These are phyloP conservation scores for Lentinula guzmanii DNA, from an alignment of 768 basidiomycete species.

Conservation along the genomic window DNA sequence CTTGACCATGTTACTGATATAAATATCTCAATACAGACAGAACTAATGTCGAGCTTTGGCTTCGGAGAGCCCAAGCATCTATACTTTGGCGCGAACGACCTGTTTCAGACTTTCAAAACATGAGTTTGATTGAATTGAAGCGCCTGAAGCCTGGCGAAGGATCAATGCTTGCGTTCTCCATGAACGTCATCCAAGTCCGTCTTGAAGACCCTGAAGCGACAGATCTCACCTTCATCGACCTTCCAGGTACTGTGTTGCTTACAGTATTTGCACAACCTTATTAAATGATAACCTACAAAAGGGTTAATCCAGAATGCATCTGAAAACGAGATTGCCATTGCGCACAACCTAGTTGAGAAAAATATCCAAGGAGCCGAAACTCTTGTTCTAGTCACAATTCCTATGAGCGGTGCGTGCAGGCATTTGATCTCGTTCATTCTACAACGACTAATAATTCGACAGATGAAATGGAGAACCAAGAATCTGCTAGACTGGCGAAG, in stretches of 20 bases:
- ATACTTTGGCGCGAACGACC: slow-evolving; percentile 38
- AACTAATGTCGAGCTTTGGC: slow-evolving; percentile 39
- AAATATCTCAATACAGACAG: slow-evolving; percentile 27
- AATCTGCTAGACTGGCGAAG: slow-evolving; percentile 30
- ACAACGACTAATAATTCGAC: background rate
- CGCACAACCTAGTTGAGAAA: background rate
- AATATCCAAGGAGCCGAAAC: slow-evolving; percentile 19
- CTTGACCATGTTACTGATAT: background rate
- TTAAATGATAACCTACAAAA: slow-evolving; percentile 1
- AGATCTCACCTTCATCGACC: slow-evolving; percentile 16
- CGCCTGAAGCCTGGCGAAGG: background rate
- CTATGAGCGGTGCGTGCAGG: slow-evolving; percentile 29
- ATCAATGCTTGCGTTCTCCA: slow-evolving; percentile 11
- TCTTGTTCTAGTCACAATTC: slow-evolving; percentile 36
- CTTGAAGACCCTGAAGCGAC: slow-evolving; percentile 10
- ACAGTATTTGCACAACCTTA: background rate
- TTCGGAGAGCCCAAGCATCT: slow-evolving; percentile 57
- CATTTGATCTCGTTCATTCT: background rate
- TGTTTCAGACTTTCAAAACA: slow-evolving; percentile 16
- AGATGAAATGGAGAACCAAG: slow-evolving; percentile 46
- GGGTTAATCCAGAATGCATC: slow-evolving; percentile 34
- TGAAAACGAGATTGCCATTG: background rate
- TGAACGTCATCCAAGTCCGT: slow-evolving; percentile 10
- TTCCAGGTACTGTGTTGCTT: slow-evolving; percentile 9
- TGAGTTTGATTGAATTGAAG: slow-evolving; percentile 16